Evolutionary conservation across 139 green algal genomes (phyloP), one percentile per base, ranked within the genome.

Genomic region (Chlamydomonas incerta): DNA sequence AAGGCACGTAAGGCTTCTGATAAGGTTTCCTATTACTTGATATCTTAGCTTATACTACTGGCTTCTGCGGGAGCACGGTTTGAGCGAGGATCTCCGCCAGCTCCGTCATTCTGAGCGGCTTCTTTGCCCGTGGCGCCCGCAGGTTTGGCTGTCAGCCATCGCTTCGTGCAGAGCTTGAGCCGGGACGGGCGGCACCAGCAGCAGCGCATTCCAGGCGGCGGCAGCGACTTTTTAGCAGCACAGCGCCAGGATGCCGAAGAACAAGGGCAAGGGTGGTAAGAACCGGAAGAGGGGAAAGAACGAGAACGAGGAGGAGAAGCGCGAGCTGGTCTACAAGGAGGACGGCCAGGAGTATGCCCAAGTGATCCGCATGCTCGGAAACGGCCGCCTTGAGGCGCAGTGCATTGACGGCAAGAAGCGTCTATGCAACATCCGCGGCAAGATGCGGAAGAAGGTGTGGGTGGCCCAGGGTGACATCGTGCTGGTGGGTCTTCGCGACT

Each of bases 291-390:
- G 92, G 34, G 96, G 95, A 88, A 98, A 98, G 91, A 98, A 97
- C 71, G 96, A 97, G 88, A 95, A 92, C 69, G 95, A 98, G 72
- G 95, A 98, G 73, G 97, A 99, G 94, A 99, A 99, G 94, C 96
- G 97, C 23, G 97, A 99, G 94, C 93, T 99, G n/a, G 96, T 99
- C 9, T 99, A 99, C 91, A 99, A 99, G 88, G 97, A 99, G 90
- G 97, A 99, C 85, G 97, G 97, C 47, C 97, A 99, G 87, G 95
- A 95, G 89, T 95, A 95, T 72, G 92, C 85, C 3, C 96, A 98
- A 86, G 98, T 99, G 21, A 87, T 99, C 81, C 92, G 96, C 63
- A 99, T 99, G 98, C 95, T 99, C 55, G 98, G 98, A 18, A 99
- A 99, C 91, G 98, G 98, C 8, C 95, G 98, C 28, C 90, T 99